Conservation (phyloP, 202 grass and related monocot species). For the Carex arenaria region DNA sequence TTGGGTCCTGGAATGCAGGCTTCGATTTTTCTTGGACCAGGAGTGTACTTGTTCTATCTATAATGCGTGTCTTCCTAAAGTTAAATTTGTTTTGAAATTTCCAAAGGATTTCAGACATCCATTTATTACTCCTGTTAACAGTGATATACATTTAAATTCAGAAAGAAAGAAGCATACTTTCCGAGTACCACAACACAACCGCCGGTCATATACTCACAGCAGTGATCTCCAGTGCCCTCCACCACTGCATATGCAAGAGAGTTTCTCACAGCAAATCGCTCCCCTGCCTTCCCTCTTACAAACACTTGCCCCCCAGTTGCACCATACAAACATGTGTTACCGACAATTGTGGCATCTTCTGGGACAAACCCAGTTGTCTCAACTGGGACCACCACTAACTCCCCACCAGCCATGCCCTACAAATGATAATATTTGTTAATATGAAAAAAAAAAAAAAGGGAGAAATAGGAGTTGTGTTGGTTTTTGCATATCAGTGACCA, state of each 20-base stretch:
- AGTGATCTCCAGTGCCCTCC: slow-evolving; percentile 98
- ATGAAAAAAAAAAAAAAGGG: background rate
- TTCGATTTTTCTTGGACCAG: background rate
- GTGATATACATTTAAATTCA: slow-evolving; percentile 2
- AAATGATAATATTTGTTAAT: background rate
- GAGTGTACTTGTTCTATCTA: background rate
- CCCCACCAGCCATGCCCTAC: slow-evolving; percentile 96
- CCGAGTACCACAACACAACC: slow-evolving; percentile 97
- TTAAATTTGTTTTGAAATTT: background rate
- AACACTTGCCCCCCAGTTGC: slow-evolving; percentile 97
- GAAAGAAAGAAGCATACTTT: slow-evolving; percentile 59
- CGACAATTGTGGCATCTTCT: slow-evolving; percentile 95
- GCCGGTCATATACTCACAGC: slow-evolving; percentile 99
- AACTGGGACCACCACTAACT: slow-evolving; percentile 83
- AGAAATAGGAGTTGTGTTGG: slow-evolving; percentile 12
- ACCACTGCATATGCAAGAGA: slow-evolving; percentile 92
- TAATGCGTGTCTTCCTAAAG: background rate
- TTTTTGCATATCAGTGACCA: background rate
- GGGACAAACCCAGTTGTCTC: slow-evolving; percentile 80
- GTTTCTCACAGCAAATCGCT: slow-evolving; percentile 96
- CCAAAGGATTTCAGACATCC: background rate
- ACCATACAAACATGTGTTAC: slow-evolving; percentile 99
- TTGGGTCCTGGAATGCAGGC: background rate
- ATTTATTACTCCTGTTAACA: background rate
- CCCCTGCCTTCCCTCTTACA: slow-evolving; percentile 91